Percentiles rank a stretch among this genome's conserved stretches.
phyloP scores from a whole-genome alignment of 2,329 filamentous ascomycete species.

The Aspergillus hiratsukae region DNA sequence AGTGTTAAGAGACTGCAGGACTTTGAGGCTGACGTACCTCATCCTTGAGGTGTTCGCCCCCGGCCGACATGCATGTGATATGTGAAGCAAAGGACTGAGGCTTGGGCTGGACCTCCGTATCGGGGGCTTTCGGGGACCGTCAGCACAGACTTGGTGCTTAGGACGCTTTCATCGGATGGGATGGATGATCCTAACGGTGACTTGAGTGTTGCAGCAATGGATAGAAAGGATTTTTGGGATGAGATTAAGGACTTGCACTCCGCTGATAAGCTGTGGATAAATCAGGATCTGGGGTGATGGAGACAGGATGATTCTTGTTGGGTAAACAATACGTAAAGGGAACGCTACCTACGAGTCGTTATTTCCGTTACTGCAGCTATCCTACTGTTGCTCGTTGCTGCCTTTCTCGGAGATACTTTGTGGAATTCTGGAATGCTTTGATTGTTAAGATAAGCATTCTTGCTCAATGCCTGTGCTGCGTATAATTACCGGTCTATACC shows the following conservation, averaged over 20 bases:
- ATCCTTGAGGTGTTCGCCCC: conserved; percentile 63
- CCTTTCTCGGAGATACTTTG: not conserved
- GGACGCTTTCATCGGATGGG: not conserved
- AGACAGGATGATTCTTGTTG: not conserved
- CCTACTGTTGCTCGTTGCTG: not conserved
- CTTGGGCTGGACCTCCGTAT: not conserved
- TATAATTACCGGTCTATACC: not conserved
- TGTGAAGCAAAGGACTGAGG: not conserved
- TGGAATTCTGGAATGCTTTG: not conserved
- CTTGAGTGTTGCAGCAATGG: not conserved
- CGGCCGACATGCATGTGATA: conserved; percentile 59
- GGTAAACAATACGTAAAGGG: not conserved
- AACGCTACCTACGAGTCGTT: not conserved
- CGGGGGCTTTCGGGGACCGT: not conserved
- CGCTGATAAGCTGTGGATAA: not conserved
- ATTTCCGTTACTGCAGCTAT: not conserved
- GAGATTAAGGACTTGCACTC: not conserved
- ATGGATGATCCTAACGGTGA: not conserved
- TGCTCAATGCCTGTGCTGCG: not conserved
- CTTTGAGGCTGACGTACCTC: conserved; percentile 46
- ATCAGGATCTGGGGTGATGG: not conserved
- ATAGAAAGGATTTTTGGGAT: not conserved
- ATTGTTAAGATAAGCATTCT: not conserved
- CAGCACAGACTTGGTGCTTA: not conserved
- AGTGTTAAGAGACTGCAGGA: no score